Conservation (phyloP, 2,329 filamentous ascomycete genomes). For the Leptographium lundbergii region DNA sequence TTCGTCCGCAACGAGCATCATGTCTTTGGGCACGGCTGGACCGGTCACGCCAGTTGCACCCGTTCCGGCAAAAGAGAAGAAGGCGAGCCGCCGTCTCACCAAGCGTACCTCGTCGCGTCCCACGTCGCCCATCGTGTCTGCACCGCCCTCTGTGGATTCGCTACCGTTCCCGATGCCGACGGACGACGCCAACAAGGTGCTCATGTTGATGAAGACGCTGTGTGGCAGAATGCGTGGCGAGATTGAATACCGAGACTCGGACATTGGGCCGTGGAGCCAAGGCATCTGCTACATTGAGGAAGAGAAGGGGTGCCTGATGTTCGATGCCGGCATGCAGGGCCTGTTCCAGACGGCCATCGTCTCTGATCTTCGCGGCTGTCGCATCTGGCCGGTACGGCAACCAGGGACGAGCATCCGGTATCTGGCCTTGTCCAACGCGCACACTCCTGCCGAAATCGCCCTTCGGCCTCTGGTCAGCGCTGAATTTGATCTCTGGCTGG, state of each 20-base stretch:
- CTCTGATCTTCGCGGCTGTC: constrained; percentile 62
- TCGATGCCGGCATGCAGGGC: constrained; percentile 55
- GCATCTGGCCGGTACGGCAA: constrained; percentile 44
- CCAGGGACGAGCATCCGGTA: constrained; percentile 32
- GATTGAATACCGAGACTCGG: constrained; percentile 56
- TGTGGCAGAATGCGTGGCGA: constrained; percentile 71
- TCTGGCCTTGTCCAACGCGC: constrained; percentile 41
- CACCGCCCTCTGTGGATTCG: constrained; percentile 46
- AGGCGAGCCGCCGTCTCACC: constrained; percentile 35
- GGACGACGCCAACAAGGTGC: constrained; percentile 57
- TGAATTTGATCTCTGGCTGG: constrained; percentile 69
- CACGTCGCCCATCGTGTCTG: constrained; percentile 41
- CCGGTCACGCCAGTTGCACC: neutral
- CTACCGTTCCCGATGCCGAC: constrained; percentile 47
- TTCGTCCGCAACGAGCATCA: constrained; percentile 5
- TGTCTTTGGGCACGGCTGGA: neutral
- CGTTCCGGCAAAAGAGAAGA: constrained; percentile 26
- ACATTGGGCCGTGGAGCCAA: constrained; percentile 49
- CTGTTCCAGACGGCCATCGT: constrained; percentile 55
- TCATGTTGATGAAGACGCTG: constrained; percentile 64
- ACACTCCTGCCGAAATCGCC: constrained; percentile 46
- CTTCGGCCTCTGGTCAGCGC: constrained; percentile 50
- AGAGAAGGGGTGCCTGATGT: constrained; percentile 60
- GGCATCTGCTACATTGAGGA: constrained; percentile 72
- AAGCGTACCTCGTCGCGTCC: constrained; percentile 45